Evolutionary conservation across 2,329 filamentous ascomycete genomes (phyloP).

Genomic region (Aureobasidium sp.): DNA sequence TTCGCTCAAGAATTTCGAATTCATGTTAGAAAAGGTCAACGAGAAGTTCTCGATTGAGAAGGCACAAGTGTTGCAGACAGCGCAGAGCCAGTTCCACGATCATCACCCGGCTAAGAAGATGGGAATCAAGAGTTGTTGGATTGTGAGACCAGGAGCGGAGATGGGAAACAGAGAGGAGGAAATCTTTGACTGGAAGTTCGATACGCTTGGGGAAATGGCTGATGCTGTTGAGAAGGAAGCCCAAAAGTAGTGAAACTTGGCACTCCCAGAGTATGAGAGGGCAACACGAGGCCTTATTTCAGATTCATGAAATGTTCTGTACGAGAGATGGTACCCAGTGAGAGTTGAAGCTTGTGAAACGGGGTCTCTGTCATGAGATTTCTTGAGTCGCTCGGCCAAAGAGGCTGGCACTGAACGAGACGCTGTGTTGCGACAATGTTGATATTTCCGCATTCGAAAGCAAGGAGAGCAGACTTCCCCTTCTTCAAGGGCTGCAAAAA

Average conservation of each 20-base stretch:
- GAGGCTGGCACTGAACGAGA: neutral
- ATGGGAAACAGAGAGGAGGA: conserved; percentile 38
- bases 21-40: conserved; percentile 49
- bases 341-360: neutral
- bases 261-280: neutral
- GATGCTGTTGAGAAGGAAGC: conserved; percentile 41
- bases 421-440: neutral
- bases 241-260: neutral
- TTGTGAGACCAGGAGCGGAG: conserved; percentile 43
- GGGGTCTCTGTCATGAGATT: neutral
- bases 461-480: too few species aligned
- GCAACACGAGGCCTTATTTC: neutral
- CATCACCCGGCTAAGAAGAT: conserved; percentile 56
- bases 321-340: neutral
- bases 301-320: neutral
- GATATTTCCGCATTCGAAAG: too few species aligned
- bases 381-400: neutral
- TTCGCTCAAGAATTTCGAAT: conserved; percentile 54
- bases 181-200: conserved; percentile 49
- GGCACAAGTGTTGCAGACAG: conserved; percentile 55
- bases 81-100: conserved; percentile 59
- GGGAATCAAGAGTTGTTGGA: conserved; percentile 57
- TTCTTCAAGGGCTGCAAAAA: too few species aligned
- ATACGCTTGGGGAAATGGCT: conserved; percentile 53
- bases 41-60: conserved; percentile 49